Evolutionary conservation across 2,329 filamentous ascomycete genomes (phyloP).

Genomic region (Fusarium irregulare): DNA sequence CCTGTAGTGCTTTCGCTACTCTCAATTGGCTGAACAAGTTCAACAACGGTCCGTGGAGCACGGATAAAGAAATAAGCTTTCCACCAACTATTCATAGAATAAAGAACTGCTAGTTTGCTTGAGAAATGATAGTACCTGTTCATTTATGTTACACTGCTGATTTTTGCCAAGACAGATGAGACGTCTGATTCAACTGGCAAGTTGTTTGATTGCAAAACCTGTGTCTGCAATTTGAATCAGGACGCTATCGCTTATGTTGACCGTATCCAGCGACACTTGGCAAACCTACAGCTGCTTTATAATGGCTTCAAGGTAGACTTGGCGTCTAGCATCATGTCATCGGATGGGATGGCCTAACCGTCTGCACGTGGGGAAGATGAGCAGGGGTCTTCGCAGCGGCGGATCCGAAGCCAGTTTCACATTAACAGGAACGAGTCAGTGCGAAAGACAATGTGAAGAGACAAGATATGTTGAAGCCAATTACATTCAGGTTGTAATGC

Average conservation of each 20-base stretch:
- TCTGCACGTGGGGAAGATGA: neutral
- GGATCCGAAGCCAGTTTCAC: conserved; percentile 20
- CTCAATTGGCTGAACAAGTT: neutral
- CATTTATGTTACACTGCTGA: neutral
- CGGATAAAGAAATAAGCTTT: neutral
- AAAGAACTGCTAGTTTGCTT: neutral
- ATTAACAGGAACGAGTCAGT: neutral
- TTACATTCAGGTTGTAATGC: neutral
- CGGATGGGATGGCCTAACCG: neutral
- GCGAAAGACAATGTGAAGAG: neutral
- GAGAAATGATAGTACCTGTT: neutral
- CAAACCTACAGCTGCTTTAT: neutral
- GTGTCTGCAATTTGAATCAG: neutral
- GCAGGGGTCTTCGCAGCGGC: conserved; percentile 9
- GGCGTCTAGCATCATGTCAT: neutral
- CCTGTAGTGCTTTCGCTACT: neutral
- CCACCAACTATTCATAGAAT: neutral
- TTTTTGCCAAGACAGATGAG: neutral
- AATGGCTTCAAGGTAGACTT: neutral
- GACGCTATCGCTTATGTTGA: neutral
- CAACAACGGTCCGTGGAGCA: neutral
- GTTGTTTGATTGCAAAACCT: neutral
- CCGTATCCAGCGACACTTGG: neutral
- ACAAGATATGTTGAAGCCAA: neutral
- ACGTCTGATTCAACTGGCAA: neutral